phyloP scores from a whole-genome alignment of 1,284 basidiomycete species.

The Boletellus deceptivus region DNA sequence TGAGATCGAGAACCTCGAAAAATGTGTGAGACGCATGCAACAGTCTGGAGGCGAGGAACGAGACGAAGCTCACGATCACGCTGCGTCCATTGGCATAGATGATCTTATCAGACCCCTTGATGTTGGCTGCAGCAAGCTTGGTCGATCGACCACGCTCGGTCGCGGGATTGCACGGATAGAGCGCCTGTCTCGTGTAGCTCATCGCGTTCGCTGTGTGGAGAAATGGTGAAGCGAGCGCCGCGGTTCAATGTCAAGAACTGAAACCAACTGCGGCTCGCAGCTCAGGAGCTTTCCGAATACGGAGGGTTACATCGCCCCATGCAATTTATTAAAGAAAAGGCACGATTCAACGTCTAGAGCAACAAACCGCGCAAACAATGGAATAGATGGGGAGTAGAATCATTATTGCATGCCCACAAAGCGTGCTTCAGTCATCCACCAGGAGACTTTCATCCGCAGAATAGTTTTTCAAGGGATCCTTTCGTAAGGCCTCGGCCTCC shows the following conservation, averaged over 20 bases:
- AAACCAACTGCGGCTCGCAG: constrained; percentile 11
- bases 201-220: constrained; percentile 10
- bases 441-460: constrained; percentile 19
- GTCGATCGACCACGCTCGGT: constrained; percentile 76
- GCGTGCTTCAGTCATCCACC: constrained; percentile 21
- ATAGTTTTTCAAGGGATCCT: constrained; percentile 79
- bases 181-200: constrained; percentile 30
- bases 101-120: constrained; percentile 60
- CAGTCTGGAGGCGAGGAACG: background rate
- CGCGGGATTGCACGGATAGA: constrained; percentile 75
- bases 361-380: background rate
- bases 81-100: constrained; percentile 85
- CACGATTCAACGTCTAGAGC: constrained; percentile 4
- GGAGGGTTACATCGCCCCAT: constrained; percentile 2
- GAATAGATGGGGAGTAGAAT: constrained; percentile 14
- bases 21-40: constrained; percentile 1
- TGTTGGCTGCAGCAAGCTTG: constrained; percentile 78
- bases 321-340: constrained; percentile 4
- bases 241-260: constrained; percentile 6
- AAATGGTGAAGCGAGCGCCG: constrained; percentile 1
- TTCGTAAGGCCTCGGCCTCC: constrained; percentile 72
- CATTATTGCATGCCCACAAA: background rate
- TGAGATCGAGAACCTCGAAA: constrained; percentile 59
- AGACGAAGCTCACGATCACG: constrained; percentile 66
- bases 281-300: constrained; percentile 21